Evolutionary conservation across 192 early-diverging fungal genomes (phyloP), one percentile per base, ranked within the genome.

Genomic region (Podila epigama): DNA sequence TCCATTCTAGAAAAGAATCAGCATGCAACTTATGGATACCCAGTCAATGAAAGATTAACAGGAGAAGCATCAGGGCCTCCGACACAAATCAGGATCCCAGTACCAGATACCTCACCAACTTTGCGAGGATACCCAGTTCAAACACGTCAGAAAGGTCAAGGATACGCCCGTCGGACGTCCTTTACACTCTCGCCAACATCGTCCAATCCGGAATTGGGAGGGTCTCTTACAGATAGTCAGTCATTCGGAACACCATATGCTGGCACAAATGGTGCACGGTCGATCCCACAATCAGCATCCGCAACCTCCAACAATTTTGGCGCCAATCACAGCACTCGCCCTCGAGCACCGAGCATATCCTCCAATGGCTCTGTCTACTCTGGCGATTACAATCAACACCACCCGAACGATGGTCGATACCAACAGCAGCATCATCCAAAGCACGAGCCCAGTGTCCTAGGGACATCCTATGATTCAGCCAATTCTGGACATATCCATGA

Each of bases 171-270:
- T 20, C 59, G 61, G 3, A 68, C 66, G 15, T 68, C 66, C 3
- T 68, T 77, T 50, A 77, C 73, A 12, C 66, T 77, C 27, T 77
- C 73, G 4, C 73, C 73, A 11, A 77, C 73, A 2, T 77, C 73
- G 0, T 77, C 73, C 13, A 77, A 77, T 39, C 73, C 73, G 18
- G 73, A 72, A 15, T 40, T 72, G 16, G 70, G 62, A 41, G 70
- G 68, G 29, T 77, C 66, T 2, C 65, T 62, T n/a, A 57, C 72
- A 33, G 73, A 77, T 12, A 77, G 73, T 37, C 73, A 77, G 16
- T 77, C 73, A 3, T 68, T 53, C 51, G 66, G 66, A 7, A 68
- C 73, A 1, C 66, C 73, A 31, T 66, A 60, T 5, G 58, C 70
- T 4, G 60, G 58, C 16, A 41, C 29, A 5, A 20, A 41, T 15